These are phyloP conservation scores for Pythium brachiatum DNA, from an alignment of 352 stramenopile species.

Conservation along the genomic window DNA sequence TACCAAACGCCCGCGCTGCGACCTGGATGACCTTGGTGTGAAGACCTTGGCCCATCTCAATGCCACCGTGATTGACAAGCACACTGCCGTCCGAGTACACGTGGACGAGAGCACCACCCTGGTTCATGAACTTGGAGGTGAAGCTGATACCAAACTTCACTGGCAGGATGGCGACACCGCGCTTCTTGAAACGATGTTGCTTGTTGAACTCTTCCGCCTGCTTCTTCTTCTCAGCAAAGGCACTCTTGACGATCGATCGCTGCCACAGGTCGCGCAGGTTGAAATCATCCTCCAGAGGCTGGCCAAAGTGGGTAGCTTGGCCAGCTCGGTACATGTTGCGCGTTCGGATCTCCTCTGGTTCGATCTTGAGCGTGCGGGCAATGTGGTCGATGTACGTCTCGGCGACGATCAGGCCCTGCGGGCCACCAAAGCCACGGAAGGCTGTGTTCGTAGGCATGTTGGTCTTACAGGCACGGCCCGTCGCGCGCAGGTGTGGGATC, in stretches of 20 bases:
- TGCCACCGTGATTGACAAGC: slow-evolving; percentile 93
- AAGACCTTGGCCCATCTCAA: slow-evolving; percentile 98
- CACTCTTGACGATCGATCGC: slow-evolving; percentile 59
- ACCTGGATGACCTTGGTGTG: slow-evolving; percentile 95
- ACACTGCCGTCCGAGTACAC: slow-evolving; percentile 96
- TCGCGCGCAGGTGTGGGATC: slow-evolving; percentile 88
- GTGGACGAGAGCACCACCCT: slow-evolving; percentile 94
- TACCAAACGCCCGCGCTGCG: slow-evolving; percentile 90
- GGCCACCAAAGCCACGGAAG: slow-evolving; percentile 95
- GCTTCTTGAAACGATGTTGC: slow-evolving; percentile 89
- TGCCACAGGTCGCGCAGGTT: slow-evolving; percentile 89
- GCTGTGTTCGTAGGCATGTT: slow-evolving; percentile 94
- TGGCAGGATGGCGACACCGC: slow-evolving; percentile 82
- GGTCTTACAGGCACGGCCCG: slow-evolving; percentile 92
- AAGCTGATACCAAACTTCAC: slow-evolving; percentile 97
- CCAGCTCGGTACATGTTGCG: slow-evolving; percentile 92
- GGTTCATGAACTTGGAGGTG: slow-evolving; percentile 97
- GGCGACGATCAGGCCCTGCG: slow-evolving; percentile 88
- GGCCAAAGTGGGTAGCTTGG: slow-evolving; percentile 92
- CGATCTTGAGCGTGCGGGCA: slow-evolving; percentile 76
- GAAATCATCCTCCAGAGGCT: slow-evolving; percentile 90
- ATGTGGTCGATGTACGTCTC: slow-evolving; percentile 97
- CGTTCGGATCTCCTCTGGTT: slow-evolving; percentile 63
- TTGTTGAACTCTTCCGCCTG: slow-evolving; percentile 89
- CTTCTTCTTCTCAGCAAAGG: slow-evolving; percentile 62